Conservation (phyloP, 2,329 filamentous ascomycete genomes). For the Colletotrichum chrysophilum region DNA sequence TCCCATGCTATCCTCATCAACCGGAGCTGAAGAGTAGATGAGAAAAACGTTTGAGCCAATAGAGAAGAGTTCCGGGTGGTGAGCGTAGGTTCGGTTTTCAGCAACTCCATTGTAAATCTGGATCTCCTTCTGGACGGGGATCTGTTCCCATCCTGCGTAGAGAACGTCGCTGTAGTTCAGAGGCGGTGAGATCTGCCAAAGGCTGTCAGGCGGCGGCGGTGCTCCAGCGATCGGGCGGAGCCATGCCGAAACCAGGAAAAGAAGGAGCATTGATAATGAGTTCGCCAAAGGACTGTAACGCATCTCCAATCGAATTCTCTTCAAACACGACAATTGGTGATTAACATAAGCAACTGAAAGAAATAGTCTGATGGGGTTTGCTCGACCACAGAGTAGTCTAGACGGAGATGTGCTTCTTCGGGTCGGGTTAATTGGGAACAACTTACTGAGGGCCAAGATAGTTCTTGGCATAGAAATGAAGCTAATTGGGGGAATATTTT, state of each 20-base stretch:
- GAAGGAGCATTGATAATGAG: background rate
- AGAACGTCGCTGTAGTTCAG: slow-evolving; percentile 27
- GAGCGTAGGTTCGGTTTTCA: slow-evolving; percentile 27
- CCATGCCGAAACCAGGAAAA: background rate
- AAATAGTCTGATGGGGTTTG: background rate
- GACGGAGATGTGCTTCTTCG: background rate
- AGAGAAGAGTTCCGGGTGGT: slow-evolving; percentile 28
- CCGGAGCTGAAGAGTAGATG: slow-evolving; percentile 25
- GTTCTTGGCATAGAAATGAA: background rate
- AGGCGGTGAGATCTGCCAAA: slow-evolving; percentile 25
- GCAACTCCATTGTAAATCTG: slow-evolving; percentile 27
- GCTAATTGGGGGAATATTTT: background rate
- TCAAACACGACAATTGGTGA: background rate
- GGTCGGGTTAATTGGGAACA: background rate
- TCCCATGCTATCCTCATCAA: slow-evolving; percentile 32
- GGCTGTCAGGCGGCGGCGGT: slow-evolving; percentile 13
- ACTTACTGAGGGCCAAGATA: background rate
- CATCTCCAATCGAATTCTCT: background rate
- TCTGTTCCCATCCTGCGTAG: slow-evolving; percentile 29
- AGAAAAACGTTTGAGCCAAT: slow-evolving; percentile 23
- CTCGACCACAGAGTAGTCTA: background rate
- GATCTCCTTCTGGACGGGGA: slow-evolving; percentile 22
- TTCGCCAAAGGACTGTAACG: background rate
- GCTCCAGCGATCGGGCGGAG: background rate
- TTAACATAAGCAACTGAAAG: background rate